These are phyloP conservation scores for Arabidopsis arenosa DNA, from an alignment of 345 rosid species.

Conservation along the genomic window DNA sequence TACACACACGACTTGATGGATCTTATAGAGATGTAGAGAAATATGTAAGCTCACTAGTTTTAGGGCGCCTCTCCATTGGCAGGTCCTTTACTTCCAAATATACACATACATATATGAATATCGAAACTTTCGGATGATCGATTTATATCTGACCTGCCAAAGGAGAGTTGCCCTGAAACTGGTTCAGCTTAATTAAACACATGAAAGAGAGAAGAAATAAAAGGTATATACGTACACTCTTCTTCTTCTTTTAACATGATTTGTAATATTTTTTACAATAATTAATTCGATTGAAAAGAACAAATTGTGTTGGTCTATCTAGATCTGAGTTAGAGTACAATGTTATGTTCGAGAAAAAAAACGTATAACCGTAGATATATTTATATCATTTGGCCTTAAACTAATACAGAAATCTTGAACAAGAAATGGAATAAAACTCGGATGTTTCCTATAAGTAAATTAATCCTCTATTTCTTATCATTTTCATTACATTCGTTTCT, in stretches of 20 bases:
- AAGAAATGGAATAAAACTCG: not conserved
- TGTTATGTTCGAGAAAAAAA: not conserved
- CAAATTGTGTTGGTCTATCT: constrained; percentile 4
- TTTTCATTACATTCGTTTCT: not conserved
- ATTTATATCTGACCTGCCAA: constrained; percentile 57
- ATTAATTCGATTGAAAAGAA: not conserved
- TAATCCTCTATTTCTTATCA: not conserved
- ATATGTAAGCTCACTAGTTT: constrained; percentile 59
- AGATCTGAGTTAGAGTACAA: not conserved
- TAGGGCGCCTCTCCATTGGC: constrained; percentile 80
- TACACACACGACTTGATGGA: not conserved
- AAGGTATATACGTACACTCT: constrained; percentile 16
- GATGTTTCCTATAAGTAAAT: not conserved
- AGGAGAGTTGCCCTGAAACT: constrained; percentile 97
- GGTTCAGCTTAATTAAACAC: constrained; percentile 51
- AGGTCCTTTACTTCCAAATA: constrained; percentile 37
- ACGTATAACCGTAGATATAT: not conserved
- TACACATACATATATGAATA: not conserved
- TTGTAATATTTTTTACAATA: not conserved
- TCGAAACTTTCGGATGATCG: not conserved
- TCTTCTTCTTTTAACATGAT: not conserved
- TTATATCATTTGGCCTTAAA: not conserved
- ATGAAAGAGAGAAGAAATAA: not conserved
- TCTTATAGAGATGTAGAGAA: constrained; percentile 27
- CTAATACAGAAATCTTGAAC: not conserved